Conservation (phyloP, 495 filamentous ascomycete species). For the Penicillium antarcticum region DNA sequence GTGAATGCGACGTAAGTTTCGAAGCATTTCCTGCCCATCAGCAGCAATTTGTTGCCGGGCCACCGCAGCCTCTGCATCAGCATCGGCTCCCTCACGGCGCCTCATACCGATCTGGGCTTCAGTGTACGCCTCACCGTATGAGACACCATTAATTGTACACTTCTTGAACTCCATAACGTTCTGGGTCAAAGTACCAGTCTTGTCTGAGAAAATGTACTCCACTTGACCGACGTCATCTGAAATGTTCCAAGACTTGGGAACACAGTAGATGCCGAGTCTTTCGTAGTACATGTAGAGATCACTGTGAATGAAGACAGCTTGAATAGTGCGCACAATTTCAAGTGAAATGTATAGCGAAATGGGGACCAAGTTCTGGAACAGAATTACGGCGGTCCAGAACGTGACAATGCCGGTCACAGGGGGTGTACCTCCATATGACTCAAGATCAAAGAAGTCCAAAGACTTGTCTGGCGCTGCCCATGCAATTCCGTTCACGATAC, state of each 20-base stretch:
- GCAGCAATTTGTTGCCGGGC: constrained; percentile 76
- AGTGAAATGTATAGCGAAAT: constrained; percentile 97
- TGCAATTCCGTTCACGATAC: constrained; percentile 76
- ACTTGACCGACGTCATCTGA: constrained; percentile 98
- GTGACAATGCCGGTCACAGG: constrained; percentile 87
- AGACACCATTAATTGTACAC: constrained; percentile 85
- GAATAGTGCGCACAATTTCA: constrained; percentile 89
- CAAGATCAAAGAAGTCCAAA: constrained; percentile 80
- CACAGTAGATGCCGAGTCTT: constrained; percentile 85
- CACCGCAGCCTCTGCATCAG: constrained; percentile 71
- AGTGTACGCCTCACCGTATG: constrained; percentile 96
- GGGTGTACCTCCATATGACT: constrained; percentile 73
- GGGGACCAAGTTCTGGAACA: constrained; percentile 98
- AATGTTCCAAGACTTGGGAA: constrained; percentile 99
- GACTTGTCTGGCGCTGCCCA: constrained; percentile 76
- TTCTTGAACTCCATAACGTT: constrained; percentile 99
- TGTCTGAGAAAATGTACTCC: constrained; percentile 99
- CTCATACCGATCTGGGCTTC: constrained; percentile 96
- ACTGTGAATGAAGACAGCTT: constrained; percentile 97
- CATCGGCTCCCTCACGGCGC: constrained; percentile 80
- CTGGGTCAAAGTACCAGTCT: constrained; percentile 96
- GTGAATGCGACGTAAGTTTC: constrained; percentile 69
- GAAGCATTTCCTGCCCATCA: constrained; percentile 69
- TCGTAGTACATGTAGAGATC: constrained; percentile 97
- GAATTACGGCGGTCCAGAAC: constrained; percentile 89